Base-by-base conservation (phyloP, 345 rosid species). In the Reutealis trisperma region DNA sequence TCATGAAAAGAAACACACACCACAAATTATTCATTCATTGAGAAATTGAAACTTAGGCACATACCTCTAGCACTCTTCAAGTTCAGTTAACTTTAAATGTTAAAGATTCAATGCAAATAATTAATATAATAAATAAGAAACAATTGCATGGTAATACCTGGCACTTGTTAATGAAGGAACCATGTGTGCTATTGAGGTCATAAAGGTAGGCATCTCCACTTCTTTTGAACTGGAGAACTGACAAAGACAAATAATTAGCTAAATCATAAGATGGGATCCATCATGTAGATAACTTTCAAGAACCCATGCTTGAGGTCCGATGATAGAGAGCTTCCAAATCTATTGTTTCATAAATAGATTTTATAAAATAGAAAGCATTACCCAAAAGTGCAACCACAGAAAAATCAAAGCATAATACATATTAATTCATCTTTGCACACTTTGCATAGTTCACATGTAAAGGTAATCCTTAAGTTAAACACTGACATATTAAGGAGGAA, bases 101-200 rank as follows among this genome's bases (percentile, higher is more conserved):
- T 59, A 58, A 16, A 30, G 60, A 59, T 25, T n/a, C 24, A 75
- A 54, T 16, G 61, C 47, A 1, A 49, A 37, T 19, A 58, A 6
- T 3, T 19, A 22, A 3, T 49, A 32, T 14, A 21, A 65, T 2
- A 34, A 72, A 30, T 22, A 37, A 8, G 11, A 18, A 11, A 32
- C 4, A 41, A 19, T 65, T 45, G 69, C 49, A 51, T 32, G 45
- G 21, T 37, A 70, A 70, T 88, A 96, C 97, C 98, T 88, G 90
- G 62, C 45, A 82, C 88, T 92, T 96, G 88, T 96, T 93, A 70
- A 92, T 63, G 37, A 73, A 87, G 25, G 97, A 89, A 68, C 98
- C 97, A 79, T 96, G 99, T 16, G 94, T 91, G 77, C 98, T 93
- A 47, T 91, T 96, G 49, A 90, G 88, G 82, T 93, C 99, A 62